These are phyloP conservation scores for Pythium pyrilobum DNA, from an alignment of 352 stramenopile species.

Conservation along the genomic window DNA sequence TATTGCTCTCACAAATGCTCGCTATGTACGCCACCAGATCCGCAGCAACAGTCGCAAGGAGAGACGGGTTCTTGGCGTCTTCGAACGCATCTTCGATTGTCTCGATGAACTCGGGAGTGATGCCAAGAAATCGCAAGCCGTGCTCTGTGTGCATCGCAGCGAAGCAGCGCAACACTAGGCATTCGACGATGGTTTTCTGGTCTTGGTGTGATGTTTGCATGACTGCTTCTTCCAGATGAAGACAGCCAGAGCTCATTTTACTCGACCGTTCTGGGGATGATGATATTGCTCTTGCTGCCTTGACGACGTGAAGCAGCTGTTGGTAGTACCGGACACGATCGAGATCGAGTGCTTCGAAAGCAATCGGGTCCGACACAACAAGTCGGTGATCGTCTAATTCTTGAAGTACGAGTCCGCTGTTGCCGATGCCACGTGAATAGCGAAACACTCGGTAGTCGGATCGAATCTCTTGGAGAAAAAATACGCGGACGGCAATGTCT, in stretches of 20 bases:
- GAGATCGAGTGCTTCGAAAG: no score
- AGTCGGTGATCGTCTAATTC: no score
- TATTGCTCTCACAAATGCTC: background rate
- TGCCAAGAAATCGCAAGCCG: background rate
- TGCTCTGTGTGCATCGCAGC: background rate
- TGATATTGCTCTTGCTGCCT: no score
- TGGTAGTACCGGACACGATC: no score
- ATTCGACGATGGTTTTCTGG: background rate
- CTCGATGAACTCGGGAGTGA: background rate
- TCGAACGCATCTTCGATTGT: background rate
- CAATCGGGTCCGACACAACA: no score
- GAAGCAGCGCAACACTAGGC: background rate
- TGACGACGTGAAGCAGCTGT: no score
- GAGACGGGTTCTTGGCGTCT: background rate
- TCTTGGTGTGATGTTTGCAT: background rate
- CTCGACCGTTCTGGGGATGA: no score
- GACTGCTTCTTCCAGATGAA: no score
- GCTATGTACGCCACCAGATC: background rate
- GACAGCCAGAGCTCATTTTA: no score
- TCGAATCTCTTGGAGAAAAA: constrained; percentile 2
- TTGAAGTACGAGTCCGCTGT: no score
- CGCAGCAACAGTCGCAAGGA: background rate
- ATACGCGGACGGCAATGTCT: background rate
- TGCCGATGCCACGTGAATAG: no score
- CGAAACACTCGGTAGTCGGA: no score